Conservation (phyloP, 2,329 filamentous ascomycete species). For the Leptographium galeiforme region DNA sequence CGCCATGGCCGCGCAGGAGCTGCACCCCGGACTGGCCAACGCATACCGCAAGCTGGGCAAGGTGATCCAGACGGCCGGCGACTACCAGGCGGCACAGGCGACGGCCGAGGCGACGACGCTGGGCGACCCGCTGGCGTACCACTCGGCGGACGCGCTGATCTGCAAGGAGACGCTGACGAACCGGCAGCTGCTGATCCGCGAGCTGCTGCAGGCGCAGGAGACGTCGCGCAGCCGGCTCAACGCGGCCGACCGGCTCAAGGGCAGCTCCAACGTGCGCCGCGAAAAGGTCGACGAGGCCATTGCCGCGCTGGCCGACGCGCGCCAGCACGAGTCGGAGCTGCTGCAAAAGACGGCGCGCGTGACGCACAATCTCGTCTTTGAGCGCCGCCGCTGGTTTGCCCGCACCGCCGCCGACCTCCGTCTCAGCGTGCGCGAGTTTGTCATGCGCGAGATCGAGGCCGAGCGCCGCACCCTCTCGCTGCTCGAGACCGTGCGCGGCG, state of each 20-base stretch:
- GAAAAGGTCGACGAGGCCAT: constrained; percentile 99
- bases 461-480: constrained; percentile 85
- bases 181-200: constrained; percentile 87
- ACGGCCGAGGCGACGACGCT: constrained; percentile 93
- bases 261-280: constrained; percentile 69
- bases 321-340: constrained; percentile 67
- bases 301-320: constrained; percentile 73
- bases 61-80: constrained; percentile 81
- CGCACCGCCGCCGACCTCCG: constrained; percentile 77
- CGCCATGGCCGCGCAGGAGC: constrained; percentile 78
- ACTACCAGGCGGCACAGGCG: constrained; percentile 91
- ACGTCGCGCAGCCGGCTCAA: constrained; percentile 67
- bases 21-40: constrained; percentile 72
- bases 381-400: constrained; percentile 83
- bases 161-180: constrained; percentile 98
- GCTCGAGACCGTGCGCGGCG: constrained; percentile 83
- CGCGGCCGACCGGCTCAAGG: constrained; percentile 79
- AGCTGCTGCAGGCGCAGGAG: constrained; percentile 84
- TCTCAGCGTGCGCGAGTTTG: constrained; percentile 77
- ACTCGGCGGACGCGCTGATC: constrained; percentile 90
- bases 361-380: constrained; percentile 74
- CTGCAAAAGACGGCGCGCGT: constrained; percentile 78
- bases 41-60: constrained; percentile 94
- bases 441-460: constrained; percentile 86
- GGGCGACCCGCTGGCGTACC: constrained; percentile 85